phyloP scores from a whole-genome alignment of 176 grass and related monocot species.

The Pontederia paniculata region DNA sequence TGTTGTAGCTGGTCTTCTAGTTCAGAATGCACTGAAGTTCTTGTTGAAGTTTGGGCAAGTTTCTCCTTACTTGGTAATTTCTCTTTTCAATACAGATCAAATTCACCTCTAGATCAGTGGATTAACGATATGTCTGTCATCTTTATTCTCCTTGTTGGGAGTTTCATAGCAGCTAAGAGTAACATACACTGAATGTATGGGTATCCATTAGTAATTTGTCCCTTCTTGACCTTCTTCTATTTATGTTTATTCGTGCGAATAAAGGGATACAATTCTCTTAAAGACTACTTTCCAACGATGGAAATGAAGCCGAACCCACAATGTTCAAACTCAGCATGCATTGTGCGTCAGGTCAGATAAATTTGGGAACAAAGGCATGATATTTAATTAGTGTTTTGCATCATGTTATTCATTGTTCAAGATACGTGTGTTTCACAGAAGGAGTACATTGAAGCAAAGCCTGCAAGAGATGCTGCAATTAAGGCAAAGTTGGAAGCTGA shows the following conservation, averaged over 20 bases:
- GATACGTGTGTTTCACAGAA: slow-evolving; percentile 38
- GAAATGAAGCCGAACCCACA: slow-evolving; percentile 97
- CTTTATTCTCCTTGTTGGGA: too few species aligned
- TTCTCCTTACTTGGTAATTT: slow-evolving; percentile 86
- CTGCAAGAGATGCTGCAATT: slow-evolving; percentile 73
- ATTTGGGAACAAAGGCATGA: not conserved
- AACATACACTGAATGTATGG: too few species aligned
- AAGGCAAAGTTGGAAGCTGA: slow-evolving; percentile 85
- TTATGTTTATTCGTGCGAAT: not conserved
- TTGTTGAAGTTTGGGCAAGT: slow-evolving; percentile 95
- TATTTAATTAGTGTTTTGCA: not conserved
- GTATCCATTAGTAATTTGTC: too few species aligned
- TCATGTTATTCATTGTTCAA: not conserved
- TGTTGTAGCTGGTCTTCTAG: slow-evolving; percentile 80
- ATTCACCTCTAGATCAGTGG: too few species aligned
- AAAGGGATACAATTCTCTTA: slow-evolving; percentile 94
- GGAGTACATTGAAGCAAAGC: slow-evolving; percentile 73
- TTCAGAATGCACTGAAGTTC: slow-evolving; percentile 94
- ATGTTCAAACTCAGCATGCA: slow-evolving; percentile 80
- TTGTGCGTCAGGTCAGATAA: slow-evolving; percentile 68
- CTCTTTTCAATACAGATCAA: not conserved
- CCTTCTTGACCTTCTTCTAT: not conserved
- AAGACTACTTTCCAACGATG: slow-evolving; percentile 95
- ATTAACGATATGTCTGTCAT: too few species aligned
- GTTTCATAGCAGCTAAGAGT: too few species aligned